phyloP scores from a whole-genome alignment of 495 filamentous ascomycete genomes.

The Lophiotrema nucula region DNA sequence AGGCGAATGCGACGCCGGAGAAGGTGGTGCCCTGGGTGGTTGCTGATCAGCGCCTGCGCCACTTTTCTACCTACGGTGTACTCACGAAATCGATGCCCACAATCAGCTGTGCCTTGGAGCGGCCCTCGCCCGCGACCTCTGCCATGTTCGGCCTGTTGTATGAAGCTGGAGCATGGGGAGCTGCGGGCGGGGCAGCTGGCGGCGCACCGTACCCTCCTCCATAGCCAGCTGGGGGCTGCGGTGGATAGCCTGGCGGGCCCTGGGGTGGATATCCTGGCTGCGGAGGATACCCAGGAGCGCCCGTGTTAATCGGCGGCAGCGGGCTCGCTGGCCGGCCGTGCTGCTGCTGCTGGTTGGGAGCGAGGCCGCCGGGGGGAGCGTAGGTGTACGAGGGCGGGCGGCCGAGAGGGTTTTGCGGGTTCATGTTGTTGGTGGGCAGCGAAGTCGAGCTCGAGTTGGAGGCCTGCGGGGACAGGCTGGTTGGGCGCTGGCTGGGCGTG shows the following conservation, averaged over 20 bases:
- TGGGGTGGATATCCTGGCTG: constrained; percentile 30
- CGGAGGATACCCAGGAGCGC: constrained; percentile 37
- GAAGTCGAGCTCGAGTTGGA: constrained; percentile 31
- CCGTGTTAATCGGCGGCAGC: constrained; percentile 35
- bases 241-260: constrained; percentile 40
- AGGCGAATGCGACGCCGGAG: constrained; percentile 72
- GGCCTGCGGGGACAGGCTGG: constrained; percentile 35
- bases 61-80: constrained; percentile 21
- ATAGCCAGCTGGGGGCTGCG: constrained; percentile 27
- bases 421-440: constrained; percentile 37
- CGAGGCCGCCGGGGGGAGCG: constrained; percentile 36
- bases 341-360: constrained; percentile 31
- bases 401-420: constrained; percentile 40
- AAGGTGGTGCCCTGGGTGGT: constrained; percentile 65
- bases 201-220: constrained; percentile 26
- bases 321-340: constrained; percentile 40
- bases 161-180: constrained; percentile 15
- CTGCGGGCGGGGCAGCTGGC: constrained; percentile 23
- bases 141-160: constrained; percentile 51
- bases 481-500: constrained; percentile 28
- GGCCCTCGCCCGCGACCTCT: constrained; percentile 83
- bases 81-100: constrained; percentile 80
- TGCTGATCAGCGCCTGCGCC: constrained; percentile 18
- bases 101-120: constrained; percentile 77
- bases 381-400: constrained; percentile 46